Evolutionary conservation across 2,329 filamentous ascomycete species (phyloP).

Genomic region (Geosmithia putterillii): DNA sequence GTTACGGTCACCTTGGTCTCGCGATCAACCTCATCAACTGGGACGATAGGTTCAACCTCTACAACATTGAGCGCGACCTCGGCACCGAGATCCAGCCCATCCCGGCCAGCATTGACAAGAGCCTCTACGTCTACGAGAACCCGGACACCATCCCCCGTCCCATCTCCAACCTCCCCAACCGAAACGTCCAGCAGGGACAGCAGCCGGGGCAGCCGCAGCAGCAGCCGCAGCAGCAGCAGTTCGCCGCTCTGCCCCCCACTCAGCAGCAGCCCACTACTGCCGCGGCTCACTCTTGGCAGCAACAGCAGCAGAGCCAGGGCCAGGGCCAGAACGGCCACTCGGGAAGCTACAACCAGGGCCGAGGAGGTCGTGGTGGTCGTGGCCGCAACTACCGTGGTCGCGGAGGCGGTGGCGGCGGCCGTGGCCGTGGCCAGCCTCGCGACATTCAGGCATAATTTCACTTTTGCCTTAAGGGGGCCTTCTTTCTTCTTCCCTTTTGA

Average conservation of each 20-base stretch:
- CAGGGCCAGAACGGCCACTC: conserved; percentile 21
- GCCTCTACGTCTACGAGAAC: conserved; percentile 93
- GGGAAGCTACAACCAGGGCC: conserved; percentile 18
- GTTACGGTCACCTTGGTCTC: conserved; percentile 91
- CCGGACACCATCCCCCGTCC: conserved; percentile 91
- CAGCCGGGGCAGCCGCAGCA: conserved; percentile 16
- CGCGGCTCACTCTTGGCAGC: conserved; percentile 13
- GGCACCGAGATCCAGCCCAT: conserved; percentile 98
- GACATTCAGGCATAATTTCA: conserved; percentile 19
- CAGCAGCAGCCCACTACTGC: conserved; percentile 12
- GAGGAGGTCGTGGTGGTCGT: conserved; percentile 22
- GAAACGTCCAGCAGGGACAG: conserved; percentile 13
- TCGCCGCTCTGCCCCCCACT: neutral
- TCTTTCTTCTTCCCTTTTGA: too few relatives aligned
- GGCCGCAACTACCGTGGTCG: conserved; percentile 19
- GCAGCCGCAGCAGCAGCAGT: conserved; percentile 7
- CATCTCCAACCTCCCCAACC: conserved; percentile 33
- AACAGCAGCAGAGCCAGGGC: conserved; percentile 8
- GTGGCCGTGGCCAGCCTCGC: conserved; percentile 22
- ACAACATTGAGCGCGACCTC: conserved; percentile 95
- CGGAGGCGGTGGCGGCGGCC: conserved; percentile 14
- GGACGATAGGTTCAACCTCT: conserved; percentile 97
- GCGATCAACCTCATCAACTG: conserved; percentile 99
- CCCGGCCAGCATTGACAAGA: conserved; percentile 88
- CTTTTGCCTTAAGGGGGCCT: conserved; percentile 9